Conservation (phyloP, 345 rosid species). For the Erucastrum elatum region DNA sequence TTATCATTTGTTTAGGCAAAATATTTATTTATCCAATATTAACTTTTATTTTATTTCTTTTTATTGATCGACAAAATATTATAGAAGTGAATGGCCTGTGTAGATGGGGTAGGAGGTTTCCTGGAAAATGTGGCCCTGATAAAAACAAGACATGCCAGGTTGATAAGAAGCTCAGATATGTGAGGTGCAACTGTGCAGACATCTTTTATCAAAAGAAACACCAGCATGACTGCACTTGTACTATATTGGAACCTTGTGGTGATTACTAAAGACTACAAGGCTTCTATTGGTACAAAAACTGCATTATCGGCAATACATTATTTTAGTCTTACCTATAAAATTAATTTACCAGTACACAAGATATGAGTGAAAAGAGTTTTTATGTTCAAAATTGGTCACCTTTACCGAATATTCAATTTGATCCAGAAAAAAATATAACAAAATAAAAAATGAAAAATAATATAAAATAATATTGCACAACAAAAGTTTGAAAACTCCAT, state of each 20-base stretch:
- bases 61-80: background rate
- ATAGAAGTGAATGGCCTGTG: background rate
- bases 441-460: too few relatives aligned
- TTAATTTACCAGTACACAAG: background rate
- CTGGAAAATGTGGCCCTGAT: constrained; percentile 4
- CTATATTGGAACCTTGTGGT: background rate
- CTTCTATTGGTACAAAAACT: background rate
- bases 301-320: background rate
- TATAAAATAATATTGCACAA: too few relatives aligned
- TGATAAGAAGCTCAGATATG: background rate
- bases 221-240: background rate
- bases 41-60: background rate
- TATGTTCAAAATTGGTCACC: background rate
- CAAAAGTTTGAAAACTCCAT: too few relatives aligned
- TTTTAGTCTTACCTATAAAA: background rate
- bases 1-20: background rate
- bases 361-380: background rate
- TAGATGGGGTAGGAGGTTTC: background rate
- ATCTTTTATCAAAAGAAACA: background rate
- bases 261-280: background rate
- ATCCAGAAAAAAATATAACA: too few relatives aligned
- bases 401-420: background rate
- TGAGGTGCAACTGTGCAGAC: background rate
- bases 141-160: background rate
- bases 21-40: background rate